Base-by-base conservation (phyloP, 2,329 filamentous ascomycete genomes). In the Aspergillus sclerotialis region DNA sequence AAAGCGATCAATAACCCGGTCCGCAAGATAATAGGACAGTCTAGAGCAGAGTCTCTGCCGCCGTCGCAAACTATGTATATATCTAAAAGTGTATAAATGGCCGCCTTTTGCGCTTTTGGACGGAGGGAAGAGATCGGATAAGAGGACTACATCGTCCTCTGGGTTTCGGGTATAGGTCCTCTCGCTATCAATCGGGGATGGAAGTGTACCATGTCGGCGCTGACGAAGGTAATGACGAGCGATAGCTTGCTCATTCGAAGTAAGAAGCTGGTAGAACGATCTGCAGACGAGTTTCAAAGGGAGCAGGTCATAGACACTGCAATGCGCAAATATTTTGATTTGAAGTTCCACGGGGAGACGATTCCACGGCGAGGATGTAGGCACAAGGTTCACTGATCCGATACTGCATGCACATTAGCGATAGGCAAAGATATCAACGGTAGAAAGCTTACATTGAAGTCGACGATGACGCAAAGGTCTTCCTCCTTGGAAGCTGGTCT, bases 101-200 rank as follows among this genome's bases (percentile, higher is more conserved):
- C 56, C 58, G 13, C 58, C 55, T 26, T 54, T 52, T 8, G 55
- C 54, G 26, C 55, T 57, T 25, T 53, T 56, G 5, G 53, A 43
- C 0, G 63, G 63, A 4, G 59, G 62, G 31, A 66, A 66, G 6
- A 66, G 46, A 40, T 66, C 63, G 8, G 63, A 65, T 11, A 66
- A 46, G 15, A 66, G 53, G 24, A 66, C 56, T 23, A 64, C 61
- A 47, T 66, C 61, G 37, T 66, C 63, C 40, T 62, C 53, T 4
- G 63, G 61, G 25, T 59, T 60, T 28, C 61, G 52, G 21, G 61
- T 64, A 45, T 65, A 63, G 14, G 42, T 55, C 30, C 49, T 51
- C 23, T 57, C 53, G 35, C 45, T 42, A 28, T 59, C 51, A 27
- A 62, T 55, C 7, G 59, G 60, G 4, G 58, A 60, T 4, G 63